These are phyloP conservation scores for Cubamyces sp. DNA, from an alignment of 768 basidiomycete genomes.

Conservation along the genomic window DNA sequence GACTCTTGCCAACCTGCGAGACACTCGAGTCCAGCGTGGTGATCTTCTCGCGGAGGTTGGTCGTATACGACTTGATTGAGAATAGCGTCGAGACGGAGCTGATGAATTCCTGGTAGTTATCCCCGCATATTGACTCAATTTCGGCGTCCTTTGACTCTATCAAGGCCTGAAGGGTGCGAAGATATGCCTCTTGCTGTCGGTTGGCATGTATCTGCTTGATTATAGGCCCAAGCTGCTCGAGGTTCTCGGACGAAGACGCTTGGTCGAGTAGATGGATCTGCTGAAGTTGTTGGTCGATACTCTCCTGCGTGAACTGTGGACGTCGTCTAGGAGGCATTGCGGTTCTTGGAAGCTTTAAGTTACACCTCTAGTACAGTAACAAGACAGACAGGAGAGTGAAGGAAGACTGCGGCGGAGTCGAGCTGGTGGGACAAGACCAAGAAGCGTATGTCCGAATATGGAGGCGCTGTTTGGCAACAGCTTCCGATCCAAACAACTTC, in stretches of 20 bases:
- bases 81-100: slow-evolving; percentile 96
- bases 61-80: slow-evolving; percentile 95
- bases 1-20: slow-evolving; percentile 80
- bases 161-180: slow-evolving; percentile 83
- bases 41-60: slow-evolving; percentile 90
- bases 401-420: background rate
- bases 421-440: background rate
- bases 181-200: slow-evolving; percentile 86
- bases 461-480: slow-evolving; percentile 29
- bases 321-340: slow-evolving; percentile 77
- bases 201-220: slow-evolving; percentile 92
- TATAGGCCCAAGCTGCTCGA: slow-evolving; percentile 93
- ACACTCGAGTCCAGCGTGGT: slow-evolving; percentile 87
- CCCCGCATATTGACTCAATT: slow-evolving; percentile 93
- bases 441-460: slow-evolving; percentile 3
- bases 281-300: slow-evolving; percentile 87
- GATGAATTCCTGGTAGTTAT: slow-evolving; percentile 98
- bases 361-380: background rate
- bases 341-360: background rate
- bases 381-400: background rate
- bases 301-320: slow-evolving; percentile 77
- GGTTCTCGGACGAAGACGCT: slow-evolving; percentile 88
- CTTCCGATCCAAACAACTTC: slow-evolving; percentile 34
- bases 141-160: slow-evolving; percentile 94
- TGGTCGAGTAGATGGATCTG: slow-evolving; percentile 89